A percentile compares a stretch with the other conserved stretches of the same genome.
phyloP scores from a whole-genome alignment of 768 basidiomycete species.

The Gymnopilus junonius region DNA sequence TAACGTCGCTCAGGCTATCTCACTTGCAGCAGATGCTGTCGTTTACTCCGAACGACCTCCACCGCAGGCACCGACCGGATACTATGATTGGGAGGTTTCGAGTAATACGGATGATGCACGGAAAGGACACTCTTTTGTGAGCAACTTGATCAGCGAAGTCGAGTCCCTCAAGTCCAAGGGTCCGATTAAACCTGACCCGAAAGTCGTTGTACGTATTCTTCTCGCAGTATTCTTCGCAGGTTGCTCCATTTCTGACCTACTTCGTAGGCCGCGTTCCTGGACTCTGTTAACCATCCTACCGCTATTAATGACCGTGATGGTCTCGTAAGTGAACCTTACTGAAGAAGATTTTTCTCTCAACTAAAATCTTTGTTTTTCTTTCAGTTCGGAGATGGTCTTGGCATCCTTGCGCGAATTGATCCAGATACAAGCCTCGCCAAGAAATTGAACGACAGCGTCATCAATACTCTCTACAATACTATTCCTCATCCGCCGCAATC shows the following conservation, averaged over 20 bases:
- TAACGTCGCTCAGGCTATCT: slow-evolving; percentile 5
- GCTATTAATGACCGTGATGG: slow-evolving; percentile 17
- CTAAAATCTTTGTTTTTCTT: background rate
- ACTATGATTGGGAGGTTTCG: slow-evolving; percentile 22
- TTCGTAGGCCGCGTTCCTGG: slow-evolving; percentile 9
- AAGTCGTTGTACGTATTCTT: background rate
- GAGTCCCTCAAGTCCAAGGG: slow-evolving; percentile 18
- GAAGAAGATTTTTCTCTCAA: background rate
- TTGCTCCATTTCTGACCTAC: background rate
- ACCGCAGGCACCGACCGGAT: slow-evolving; percentile 20
- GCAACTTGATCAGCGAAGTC: slow-evolving; percentile 8
- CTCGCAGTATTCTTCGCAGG: background rate
- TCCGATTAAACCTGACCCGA: slow-evolving; percentile 14
- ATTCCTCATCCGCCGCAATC: slow-evolving; percentile 54
- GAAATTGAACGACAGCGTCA: slow-evolving; percentile 17
- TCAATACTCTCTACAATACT: slow-evolving; percentile 58
- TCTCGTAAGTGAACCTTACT: slow-evolving; percentile 1
- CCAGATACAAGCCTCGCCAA: slow-evolving; percentile 13
- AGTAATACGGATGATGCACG: slow-evolving; percentile 9
- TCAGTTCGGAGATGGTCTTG: slow-evolving; percentile 18
- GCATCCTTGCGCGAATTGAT: slow-evolving; percentile 16
- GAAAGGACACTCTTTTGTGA: slow-evolving; percentile 14
- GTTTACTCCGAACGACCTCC: slow-evolving; percentile 13
- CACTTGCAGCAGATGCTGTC: slow-evolving; percentile 15
- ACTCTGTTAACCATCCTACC: slow-evolving; percentile 4